Conservation (phyloP, 1,284 basidiomycete species). For the Tranzscheliella williamsii region DNA sequence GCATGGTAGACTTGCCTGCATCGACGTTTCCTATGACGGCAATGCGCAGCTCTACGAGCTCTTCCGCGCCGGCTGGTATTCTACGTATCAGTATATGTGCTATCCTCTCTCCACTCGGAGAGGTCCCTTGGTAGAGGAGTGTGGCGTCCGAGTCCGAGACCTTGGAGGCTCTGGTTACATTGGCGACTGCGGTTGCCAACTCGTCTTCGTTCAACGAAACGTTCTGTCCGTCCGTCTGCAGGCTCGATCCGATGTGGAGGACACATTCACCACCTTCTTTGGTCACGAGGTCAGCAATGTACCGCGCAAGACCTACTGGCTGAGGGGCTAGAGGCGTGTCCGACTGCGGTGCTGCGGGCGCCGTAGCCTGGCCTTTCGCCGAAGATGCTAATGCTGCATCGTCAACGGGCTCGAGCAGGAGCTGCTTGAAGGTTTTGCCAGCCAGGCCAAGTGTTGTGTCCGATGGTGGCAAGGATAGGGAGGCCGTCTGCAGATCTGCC, state of each 20-base stretch:
- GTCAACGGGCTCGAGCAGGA: slow-evolving; percentile 27
- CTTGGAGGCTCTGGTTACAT: slow-evolving; percentile 29
- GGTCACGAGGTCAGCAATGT: slow-evolving; percentile 31
- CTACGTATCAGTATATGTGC: slow-evolving; percentile 41
- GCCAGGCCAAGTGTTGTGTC: background rate
- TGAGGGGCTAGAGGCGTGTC: slow-evolving; percentile 2
- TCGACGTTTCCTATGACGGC: slow-evolving; percentile 88
- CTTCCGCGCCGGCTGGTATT: slow-evolving; percentile 55
- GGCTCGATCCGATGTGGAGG: slow-evolving; percentile 22
- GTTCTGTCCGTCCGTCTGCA: slow-evolving; percentile 1
- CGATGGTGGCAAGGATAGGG: slow-evolving; percentile 3
- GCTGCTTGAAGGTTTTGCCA: slow-evolving; percentile 12
- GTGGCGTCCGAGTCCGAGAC: slow-evolving; percentile 37
- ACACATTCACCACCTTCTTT: slow-evolving; percentile 44
- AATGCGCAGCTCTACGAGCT: slow-evolving; percentile 77
- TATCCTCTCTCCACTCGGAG: slow-evolving; percentile 10
- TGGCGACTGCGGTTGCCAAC: slow-evolving; percentile 28
- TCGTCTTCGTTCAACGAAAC: slow-evolving; percentile 27
- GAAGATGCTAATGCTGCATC: slow-evolving; percentile 3
- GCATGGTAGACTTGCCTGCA: slow-evolving; percentile 87
- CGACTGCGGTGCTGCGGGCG: background rate
- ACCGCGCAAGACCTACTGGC: slow-evolving; percentile 18
- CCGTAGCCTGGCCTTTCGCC: slow-evolving; percentile 2
- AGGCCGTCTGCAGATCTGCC: slow-evolving; percentile 17
- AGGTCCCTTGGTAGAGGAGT: slow-evolving; percentile 24